A percentile compares a stretch with the other conserved stretches of the same genome.
Evolutionary conservation across 164 flowering plant species (phyloP).

Genomic region (Santalum album): DNA sequence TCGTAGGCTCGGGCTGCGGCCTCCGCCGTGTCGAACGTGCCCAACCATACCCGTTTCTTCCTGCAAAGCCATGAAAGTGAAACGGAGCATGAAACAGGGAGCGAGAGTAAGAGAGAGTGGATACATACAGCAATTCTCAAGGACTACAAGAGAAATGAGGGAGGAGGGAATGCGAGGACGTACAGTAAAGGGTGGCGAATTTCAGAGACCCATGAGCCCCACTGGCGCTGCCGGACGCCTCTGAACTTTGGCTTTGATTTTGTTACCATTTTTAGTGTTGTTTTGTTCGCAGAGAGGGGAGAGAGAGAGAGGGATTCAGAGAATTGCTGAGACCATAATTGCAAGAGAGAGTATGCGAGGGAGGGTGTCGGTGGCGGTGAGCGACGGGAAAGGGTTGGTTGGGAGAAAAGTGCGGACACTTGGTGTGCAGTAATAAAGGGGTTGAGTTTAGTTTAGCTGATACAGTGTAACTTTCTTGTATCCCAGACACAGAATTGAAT

Average conservation of each 20-base stretch:
- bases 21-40: constrained; percentile 75
- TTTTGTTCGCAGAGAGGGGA: neutral
- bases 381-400: too few species aligned
- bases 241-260: constrained; percentile 70
- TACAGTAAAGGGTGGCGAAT: constrained; percentile 83
- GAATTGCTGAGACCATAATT: too few species aligned
- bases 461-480: too few species aligned
- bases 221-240: constrained; percentile 84
- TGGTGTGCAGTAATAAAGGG: too few species aligned
- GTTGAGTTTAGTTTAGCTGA: too few species aligned
- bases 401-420: too few species aligned
- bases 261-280: constrained; percentile 2
- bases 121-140: neutral
- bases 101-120: neutral
- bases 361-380: too few species aligned
- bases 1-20: constrained; percentile 80
- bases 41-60: constrained; percentile 79
- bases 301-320: too few species aligned
- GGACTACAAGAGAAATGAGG: neutral
- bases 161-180: constrained; percentile 3
- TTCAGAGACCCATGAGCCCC: constrained; percentile 95
- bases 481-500: too few species aligned
- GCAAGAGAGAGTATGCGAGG: neutral
- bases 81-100: neutral
- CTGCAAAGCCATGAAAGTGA: constrained; percentile 16